Conservation (phyloP, 495 filamentous ascomycete genomes). For the Friedmanniomyces simplex region DNA sequence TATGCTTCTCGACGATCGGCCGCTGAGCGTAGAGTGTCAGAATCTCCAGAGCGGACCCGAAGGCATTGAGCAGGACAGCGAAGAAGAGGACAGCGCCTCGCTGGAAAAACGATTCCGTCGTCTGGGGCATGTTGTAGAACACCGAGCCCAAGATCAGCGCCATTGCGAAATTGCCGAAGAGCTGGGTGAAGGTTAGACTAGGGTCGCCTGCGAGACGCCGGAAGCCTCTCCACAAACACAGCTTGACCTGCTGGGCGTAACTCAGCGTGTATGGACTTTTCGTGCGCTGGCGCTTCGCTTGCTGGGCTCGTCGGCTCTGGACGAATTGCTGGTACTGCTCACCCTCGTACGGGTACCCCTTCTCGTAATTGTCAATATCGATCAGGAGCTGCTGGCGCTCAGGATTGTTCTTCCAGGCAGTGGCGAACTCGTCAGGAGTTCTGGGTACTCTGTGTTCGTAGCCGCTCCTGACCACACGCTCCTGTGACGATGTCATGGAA, state of each 20-base stretch:
- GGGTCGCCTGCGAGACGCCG: slow-evolving; percentile 59
- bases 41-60: slow-evolving; percentile 47
- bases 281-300: slow-evolving; percentile 43
- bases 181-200: slow-evolving; percentile 54
- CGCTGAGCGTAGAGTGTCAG: slow-evolving; percentile 80
- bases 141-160: slow-evolving; percentile 69
- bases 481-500: slow-evolving; percentile 55
- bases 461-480: slow-evolving; percentile 50
- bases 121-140: slow-evolving; percentile 61
- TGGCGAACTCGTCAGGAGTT: slow-evolving; percentile 59
- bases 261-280: slow-evolving; percentile 26
- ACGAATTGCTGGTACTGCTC: slow-evolving; percentile 57
- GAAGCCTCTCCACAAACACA: slow-evolving; percentile 60
- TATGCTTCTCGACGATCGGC: slow-evolving; percentile 86
- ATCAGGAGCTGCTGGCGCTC: slow-evolving; percentile 52
- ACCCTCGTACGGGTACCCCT: slow-evolving; percentile 51
- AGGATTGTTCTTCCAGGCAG: slow-evolving; percentile 63
- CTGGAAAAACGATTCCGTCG: slow-evolving; percentile 62
- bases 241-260: slow-evolving; percentile 19
- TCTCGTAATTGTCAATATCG: slow-evolving; percentile 64
- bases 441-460: slow-evolving; percentile 56
- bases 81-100: slow-evolving; percentile 83
- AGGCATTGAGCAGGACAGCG: slow-evolving; percentile 77
- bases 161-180: slow-evolving; percentile 67
- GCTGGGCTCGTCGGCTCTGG: slow-evolving; percentile 52